Conservation (phyloP, 2,329 filamentous ascomycete species). For the Xylaria sp. region DNA sequence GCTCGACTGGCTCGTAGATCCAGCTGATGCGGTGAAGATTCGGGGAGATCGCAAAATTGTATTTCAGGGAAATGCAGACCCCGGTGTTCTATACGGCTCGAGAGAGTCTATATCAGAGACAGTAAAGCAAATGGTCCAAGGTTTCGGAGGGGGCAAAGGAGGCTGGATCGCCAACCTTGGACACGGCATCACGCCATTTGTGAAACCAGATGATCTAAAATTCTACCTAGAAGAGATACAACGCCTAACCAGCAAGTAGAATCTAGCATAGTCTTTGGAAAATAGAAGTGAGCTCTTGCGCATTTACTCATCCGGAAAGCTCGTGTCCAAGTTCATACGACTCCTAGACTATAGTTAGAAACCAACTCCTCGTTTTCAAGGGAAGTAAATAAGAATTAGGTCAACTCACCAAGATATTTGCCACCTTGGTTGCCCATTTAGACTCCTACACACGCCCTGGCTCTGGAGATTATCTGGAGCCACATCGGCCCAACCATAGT, state of each 20-base stretch:
- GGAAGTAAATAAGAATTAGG: neutral
- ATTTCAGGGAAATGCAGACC: constrained; percentile 95
- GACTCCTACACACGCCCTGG: constrained; percentile 69
- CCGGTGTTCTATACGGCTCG: constrained; percentile 89
- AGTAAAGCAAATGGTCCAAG: constrained; percentile 86
- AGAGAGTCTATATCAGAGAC: constrained; percentile 82
- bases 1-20: constrained; percentile 93
- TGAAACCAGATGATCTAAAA: constrained; percentile 91
- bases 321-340: constrained; percentile 45
- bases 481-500: constrained; percentile 73
- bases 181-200: constrained; percentile 94
- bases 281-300: neutral
- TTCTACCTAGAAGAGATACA: constrained; percentile 96
- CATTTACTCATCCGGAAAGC: constrained; percentile 42
- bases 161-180: constrained; percentile 98
- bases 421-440: constrained; percentile 69
- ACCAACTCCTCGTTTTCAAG: neutral
- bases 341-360: constrained; percentile 43
- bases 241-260: constrained; percentile 65
- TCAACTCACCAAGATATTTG: constrained; percentile 67
- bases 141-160: constrained; percentile 80
- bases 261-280: constrained; percentile 18
- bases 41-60: constrained; percentile 79
- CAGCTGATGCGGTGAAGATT: constrained; percentile 82
- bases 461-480: constrained; percentile 69